Conservation (phyloP, 1,284 basidiomycete genomes). For the Ceratobasidium sp. region DNA sequence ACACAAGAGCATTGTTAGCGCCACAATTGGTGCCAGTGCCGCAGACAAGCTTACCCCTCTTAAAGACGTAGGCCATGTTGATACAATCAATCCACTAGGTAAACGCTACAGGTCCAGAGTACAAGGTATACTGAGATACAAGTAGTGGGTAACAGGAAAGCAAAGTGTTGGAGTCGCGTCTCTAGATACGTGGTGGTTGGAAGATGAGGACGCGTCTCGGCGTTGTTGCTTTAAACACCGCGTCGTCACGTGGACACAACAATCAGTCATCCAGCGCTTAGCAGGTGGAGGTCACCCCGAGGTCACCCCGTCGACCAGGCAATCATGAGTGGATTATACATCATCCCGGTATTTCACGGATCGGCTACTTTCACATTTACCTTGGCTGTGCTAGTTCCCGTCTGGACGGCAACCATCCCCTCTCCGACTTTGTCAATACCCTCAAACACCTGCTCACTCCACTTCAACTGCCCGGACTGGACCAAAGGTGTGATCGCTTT, state of each 20-base stretch:
- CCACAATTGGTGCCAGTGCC: conserved; percentile 1
- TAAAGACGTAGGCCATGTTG: conserved; percentile 76
- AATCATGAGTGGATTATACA: conserved; percentile 1
- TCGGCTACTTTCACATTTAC: conserved; percentile 29
- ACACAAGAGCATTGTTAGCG: conserved; percentile 44
- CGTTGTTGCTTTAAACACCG: conserved; percentile 25
- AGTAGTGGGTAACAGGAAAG: neutral
- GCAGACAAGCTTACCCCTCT: conserved; percentile 68
- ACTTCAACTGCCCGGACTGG: conserved; percentile 25
- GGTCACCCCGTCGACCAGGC: no score
- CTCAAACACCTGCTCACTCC: conserved; percentile 16
- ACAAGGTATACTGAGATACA: conserved; percentile 36
- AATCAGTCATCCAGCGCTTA: conserved; percentile 24
- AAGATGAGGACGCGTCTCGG: conserved; percentile 36
- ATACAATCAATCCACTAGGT: conserved; percentile 25
- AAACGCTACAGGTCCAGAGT: conserved; percentile 26
- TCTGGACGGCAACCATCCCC: conserved; percentile 5
- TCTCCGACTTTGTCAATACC: conserved; percentile 15
- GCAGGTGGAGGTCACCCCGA: conserved; percentile 9
- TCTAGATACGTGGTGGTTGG: conserved; percentile 41
- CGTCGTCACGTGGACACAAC: conserved; percentile 8
- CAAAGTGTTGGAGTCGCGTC: neutral
- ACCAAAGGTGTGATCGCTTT: conserved; percentile 39
- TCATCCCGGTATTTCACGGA: neutral
- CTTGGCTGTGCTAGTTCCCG: conserved; percentile 23